Conservation (phyloP, 192 early-diverging fungal species). For the Rhizoclosmatium globosum region DNA sequence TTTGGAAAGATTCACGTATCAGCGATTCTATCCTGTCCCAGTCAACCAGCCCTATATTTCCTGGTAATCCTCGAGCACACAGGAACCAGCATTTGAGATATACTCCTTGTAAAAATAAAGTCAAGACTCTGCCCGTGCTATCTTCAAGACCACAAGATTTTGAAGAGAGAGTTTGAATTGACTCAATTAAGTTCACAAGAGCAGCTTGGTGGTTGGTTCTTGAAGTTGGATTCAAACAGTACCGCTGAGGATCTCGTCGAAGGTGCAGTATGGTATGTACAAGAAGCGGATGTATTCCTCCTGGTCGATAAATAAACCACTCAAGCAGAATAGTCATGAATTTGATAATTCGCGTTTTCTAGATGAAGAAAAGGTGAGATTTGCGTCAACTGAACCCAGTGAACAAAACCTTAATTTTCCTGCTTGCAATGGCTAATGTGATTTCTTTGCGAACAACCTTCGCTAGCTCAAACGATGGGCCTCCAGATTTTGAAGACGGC, state of each 20-base stretch:
- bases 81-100: conserved; percentile 21
- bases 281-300: conserved; percentile 35
- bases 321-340: conserved; percentile 18
- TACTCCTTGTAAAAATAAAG: conserved; percentile 1
- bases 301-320: conserved; percentile 21
- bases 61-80: neutral
- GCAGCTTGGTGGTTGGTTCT: neutral
- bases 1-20: conserved; percentile 11
- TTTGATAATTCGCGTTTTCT: conserved; percentile 35
- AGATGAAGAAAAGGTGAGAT: neutral
- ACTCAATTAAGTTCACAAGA: neutral
- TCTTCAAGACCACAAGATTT: conserved; percentile 14
- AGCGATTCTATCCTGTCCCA: conserved; percentile 4
- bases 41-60: neutral
- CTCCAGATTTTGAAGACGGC: conserved; percentile 3
- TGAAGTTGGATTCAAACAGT: neutral
- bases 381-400: neutral
- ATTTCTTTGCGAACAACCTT: conserved; percentile 27
- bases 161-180: neutral
- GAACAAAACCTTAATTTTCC: conserved; percentile 16
- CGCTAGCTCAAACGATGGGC: conserved; percentile 17
- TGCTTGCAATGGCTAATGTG: conserved; percentile 1
- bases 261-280: conserved; percentile 27
- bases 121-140: neutral
- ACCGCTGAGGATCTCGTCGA: conserved; percentile 27